Percentiles rank a stretch among this genome's conserved stretches.
Evolutionary conservation across 495 filamentous ascomycete genomes (phyloP).

Genomic region (Trypethelium eluteriae): DNA sequence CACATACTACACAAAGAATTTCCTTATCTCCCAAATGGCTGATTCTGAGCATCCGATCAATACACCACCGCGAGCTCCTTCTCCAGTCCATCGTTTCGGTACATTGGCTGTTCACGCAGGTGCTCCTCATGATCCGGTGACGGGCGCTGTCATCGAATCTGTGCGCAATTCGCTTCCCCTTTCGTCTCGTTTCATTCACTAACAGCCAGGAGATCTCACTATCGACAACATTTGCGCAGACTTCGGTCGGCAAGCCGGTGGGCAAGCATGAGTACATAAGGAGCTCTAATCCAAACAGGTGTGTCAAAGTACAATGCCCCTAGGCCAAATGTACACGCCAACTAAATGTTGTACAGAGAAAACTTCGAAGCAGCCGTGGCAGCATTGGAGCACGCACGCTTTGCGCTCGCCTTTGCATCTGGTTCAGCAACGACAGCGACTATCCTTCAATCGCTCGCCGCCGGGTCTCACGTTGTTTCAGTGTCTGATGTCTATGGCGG

Average conservation of each 20-base stretch:
- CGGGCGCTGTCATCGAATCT: constrained; percentile 89
- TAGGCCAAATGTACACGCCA: background rate
- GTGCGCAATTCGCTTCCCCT: constrained; percentile 19
- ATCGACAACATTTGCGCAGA: constrained; percentile 88
- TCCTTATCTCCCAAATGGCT: background rate
- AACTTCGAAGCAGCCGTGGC: constrained; percentile 91
- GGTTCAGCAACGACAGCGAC: constrained; percentile 90
- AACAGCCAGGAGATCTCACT: constrained; percentile 64
- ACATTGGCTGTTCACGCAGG: constrained; percentile 93
- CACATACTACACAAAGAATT: background rate
- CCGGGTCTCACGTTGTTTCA: constrained; percentile 88
- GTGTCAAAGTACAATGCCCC: constrained; percentile 3
- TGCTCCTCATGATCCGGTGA: constrained; percentile 76
- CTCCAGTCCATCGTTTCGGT: constrained; percentile 66
- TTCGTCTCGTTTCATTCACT: constrained; percentile 22
- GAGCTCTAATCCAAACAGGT: constrained; percentile 86
- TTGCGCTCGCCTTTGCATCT: constrained; percentile 90
- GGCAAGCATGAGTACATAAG: constrained; percentile 86
- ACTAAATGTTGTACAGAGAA: constrained; percentile 39
- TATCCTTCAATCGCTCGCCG: constrained; percentile 85
- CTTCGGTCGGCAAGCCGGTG: constrained; percentile 72
- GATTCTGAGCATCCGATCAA: constrained; percentile 43
- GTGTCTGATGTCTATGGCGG: constrained; percentile 97
- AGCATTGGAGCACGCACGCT: constrained; percentile 82
- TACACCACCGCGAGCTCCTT: constrained; percentile 50